phyloP scores from a whole-genome alignment of 139 green algal species.

The Chlorella sp. region DNA sequence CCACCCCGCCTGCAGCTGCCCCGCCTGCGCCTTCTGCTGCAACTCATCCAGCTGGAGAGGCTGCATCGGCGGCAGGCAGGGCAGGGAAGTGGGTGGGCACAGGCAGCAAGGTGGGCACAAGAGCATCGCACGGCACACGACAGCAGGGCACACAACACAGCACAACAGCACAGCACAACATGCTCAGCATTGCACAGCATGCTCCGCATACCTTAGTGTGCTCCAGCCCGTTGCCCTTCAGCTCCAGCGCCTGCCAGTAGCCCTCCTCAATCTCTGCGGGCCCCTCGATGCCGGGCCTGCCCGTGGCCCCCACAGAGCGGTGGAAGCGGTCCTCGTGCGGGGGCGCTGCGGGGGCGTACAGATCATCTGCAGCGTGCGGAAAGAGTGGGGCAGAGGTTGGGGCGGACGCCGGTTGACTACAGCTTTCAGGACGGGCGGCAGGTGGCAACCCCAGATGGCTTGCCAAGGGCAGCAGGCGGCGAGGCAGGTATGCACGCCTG shows the following conservation, averaged over 20 bases:
- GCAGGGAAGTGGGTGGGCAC: background rate
- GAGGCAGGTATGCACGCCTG: too few species aligned
- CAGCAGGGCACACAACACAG: background rate
- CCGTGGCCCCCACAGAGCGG: background rate
- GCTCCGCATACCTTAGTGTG: background rate
- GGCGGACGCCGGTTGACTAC: background rate
- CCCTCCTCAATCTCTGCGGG: slow-evolving; percentile 23
- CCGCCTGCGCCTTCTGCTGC: slow-evolving; percentile 10
- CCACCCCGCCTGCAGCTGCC: slow-evolving; percentile 6
- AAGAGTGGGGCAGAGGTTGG: background rate
- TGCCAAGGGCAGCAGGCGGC: too few species aligned
- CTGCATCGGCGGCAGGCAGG: background rate
- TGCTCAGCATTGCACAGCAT: background rate
- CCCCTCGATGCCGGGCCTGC: background rate
- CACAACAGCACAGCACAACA: background rate
- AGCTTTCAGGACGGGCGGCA: background rate
- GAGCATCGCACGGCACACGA: too few species aligned
- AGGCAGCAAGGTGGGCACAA: background rate
- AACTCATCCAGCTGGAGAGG: slow-evolving; percentile 29
- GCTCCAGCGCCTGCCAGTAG: slow-evolving; percentile 24
- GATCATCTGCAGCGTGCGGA: background rate
- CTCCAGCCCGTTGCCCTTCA: slow-evolving; percentile 3
- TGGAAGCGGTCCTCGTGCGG: slow-evolving; percentile 34
- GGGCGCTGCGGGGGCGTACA: slow-evolving; percentile 21
- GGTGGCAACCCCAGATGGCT: too few species aligned